Evolutionary conservation across 257 asterid genomes (phyloP).

Genomic region (Jaltomata sinuosa): DNA sequence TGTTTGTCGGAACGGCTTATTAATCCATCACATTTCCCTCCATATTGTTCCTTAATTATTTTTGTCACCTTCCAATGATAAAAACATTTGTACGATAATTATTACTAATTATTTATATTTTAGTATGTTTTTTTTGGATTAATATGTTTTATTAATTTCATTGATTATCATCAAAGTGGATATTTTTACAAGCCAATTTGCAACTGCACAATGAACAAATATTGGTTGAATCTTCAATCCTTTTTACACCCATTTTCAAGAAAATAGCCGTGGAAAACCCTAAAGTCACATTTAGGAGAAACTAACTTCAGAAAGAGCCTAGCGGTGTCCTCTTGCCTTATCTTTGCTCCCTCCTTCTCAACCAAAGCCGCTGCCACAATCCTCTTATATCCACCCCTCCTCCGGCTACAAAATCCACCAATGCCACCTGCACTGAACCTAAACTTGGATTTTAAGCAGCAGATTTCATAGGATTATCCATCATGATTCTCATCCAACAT

Average conservation of each 20-base stretch:
- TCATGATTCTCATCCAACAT: constrained; percentile 1
- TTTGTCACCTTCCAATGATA: too few relatives aligned
- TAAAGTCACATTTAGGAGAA: constrained; percentile 57
- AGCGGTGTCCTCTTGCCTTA: constrained; percentile 62
- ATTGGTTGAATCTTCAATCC: constrained; percentile 3
- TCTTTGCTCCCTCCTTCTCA: constrained; percentile 50
- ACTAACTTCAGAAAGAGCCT: constrained; percentile 50
- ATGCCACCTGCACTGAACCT: constrained; percentile 79
- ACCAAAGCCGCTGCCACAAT: constrained; percentile 81
- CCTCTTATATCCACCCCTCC: constrained; percentile 71
- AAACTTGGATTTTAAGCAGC: constrained; percentile 89
- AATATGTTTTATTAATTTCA: not conserved
- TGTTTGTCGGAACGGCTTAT: too few relatives aligned
- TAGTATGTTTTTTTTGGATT: too few relatives aligned
- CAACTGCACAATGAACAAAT: not conserved
- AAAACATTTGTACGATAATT: too few relatives aligned
- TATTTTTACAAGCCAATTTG: not conserved
- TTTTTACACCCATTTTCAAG: constrained; percentile 13
- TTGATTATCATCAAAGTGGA: not conserved
- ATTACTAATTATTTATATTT: too few relatives aligned
- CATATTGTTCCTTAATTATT: too few relatives aligned
- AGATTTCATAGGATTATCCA: constrained; percentile 53
- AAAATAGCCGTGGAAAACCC: constrained; percentile 35
- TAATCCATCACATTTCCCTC: too few relatives aligned
- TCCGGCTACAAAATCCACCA: constrained; percentile 57